Base-by-base conservation (phyloP, 2,329 filamentous ascomycete genomes). In the Aspergillus tamarii region DNA sequence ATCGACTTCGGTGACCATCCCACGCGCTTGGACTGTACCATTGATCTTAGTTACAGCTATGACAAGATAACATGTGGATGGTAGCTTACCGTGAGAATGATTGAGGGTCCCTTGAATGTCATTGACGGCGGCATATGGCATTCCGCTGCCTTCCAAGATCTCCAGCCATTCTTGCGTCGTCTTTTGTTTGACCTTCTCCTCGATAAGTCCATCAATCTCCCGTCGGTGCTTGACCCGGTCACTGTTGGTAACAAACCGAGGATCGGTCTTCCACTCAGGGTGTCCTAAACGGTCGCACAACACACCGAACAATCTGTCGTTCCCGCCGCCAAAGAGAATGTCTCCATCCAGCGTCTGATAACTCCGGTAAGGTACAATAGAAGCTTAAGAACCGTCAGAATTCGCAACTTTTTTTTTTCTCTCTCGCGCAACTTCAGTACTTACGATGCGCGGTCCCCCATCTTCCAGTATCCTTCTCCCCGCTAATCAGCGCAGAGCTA, bases 371-470 rank as follows among this genome's bases (percentile, higher is more conserved):
- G 95, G 95, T 0, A 99, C 95, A 75, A 99, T 98, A 0, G 93
- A 96, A n/a, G 94, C 91, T 94, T 63, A 9, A 16, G 19, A 58
- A 66, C 81, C 80, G 62, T 69, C 61, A 72, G 64, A 46, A 52
- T 21, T 12, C 14, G n/a, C 16, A 1, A 30, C 9, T 23, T 2
- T 21, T 26, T 36, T 43, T 9, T 23, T 2, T 21, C 21, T 36
- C 46, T 9, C 41, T 9, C 41, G 19, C 41, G 19, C 32, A 30
- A 34, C 16, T 16, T n/a, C 34, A 11, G 30, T 21, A 77, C 82
- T 73, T 82, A 92, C 91, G 95, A 83, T 99, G 95, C 50, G 94
- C 94, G 4, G 95, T 99, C 8, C 95, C 95, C 94, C 95, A 98
- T 67, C 95, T 86, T 0, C 95, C 95, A 0, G 89, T 87, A 75